Base-by-base conservation (phyloP, 805 yeast species). In the Kuraishia molischiana region DNA sequence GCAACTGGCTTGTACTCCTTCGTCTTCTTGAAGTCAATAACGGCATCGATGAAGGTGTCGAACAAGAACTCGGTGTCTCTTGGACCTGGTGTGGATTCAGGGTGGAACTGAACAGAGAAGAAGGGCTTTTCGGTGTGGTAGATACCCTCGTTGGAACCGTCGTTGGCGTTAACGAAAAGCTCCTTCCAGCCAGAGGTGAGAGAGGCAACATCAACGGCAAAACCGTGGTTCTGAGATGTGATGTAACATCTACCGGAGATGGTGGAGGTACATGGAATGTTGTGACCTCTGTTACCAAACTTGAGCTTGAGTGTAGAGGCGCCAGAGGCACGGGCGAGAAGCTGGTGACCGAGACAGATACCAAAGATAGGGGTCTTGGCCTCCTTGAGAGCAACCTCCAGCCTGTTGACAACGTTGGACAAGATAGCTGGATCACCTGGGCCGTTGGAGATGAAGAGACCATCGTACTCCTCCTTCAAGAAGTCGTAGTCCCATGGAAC, bases 81-180 rank as follows among this genome's bases (percentile, higher is more conserved):
- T 59, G 99, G 99, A 60, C 99, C 99, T 35, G 98, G 97, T 36
- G 95, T 86, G 19, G 97, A 85, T 70, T 92, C 99, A 19, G 99
- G 99, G 61, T 92, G 99, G 74, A 92, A 90, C 70, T 92, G 99
- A 35, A 92, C 97, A 13, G 98, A 92, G 72, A 92, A 92, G 59
- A 71, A 82, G 29, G 99, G 98, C 61, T 82, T 72, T 47, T 77
- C 69, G 32, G 80, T 73, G 65, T 90, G 85, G 69, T 86, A 90
- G 45, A 92, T 86, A 79, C 99, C 99, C 71, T 92, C 99, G 62
- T 92, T 92, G 29, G 97, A 87, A 39, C 89, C 90, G 64, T 92
- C 99, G 58, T 92, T 92, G 43, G 97, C 85, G 56, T 92, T 92
- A 34, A 86, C 89, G 53, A 92, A 92, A 52, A 90, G 74, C 63